Base-by-base conservation (phyloP, 371 early-diverging fungal genomes). In the Blakeslea trispora region DNA sequence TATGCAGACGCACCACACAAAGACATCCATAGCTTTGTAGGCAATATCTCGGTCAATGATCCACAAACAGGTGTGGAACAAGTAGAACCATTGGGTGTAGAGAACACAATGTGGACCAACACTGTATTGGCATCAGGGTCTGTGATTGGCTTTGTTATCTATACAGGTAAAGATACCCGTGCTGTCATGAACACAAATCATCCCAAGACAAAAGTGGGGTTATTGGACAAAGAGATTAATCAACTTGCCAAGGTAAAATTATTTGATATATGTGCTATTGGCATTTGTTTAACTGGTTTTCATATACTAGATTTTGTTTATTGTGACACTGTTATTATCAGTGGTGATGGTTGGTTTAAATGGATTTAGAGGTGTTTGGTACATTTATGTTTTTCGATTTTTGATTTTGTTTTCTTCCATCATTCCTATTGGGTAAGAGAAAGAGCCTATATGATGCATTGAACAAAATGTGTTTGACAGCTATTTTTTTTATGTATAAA, bases 81-180 rank as follows among this genome's bases (percentile, higher is more conserved):
- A 42, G 72, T 79, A 18, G 93, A 91, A 34, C 78, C 96, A 2
- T 68, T 99, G 18, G 85, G 82, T 35, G 86, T 90, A 5, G 99
- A 99, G 47, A 99, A 99, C 70, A 96, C 95, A 24, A 66, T 99
- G 41, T 99, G 99, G 99, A 91, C 92, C 57, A 98, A 99, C 71
- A 99, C 99, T 4, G 96, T 99, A 14, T 74, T 99, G 42, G 99
- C 99, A 0, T 95, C 98, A 15, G 96, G 96, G 5, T 82, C 90
- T 21, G 95, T 89, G 1, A 71, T 97, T 45, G 97, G 97, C 5
- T 82, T 94, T 61, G 97, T 99, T 1, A 75, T 99, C 19, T 99
- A 99, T 70, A 99, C 99, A 2, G 99, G 99, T 32, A 82, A 86
- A 51, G 98, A 99, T 61, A 99, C 99, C 3, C 82, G 97, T 8